Evolutionary conservation across 1,284 basidiomycete genomes (phyloP).

Genomic region (Cryptococcus wingfieldii): DNA sequence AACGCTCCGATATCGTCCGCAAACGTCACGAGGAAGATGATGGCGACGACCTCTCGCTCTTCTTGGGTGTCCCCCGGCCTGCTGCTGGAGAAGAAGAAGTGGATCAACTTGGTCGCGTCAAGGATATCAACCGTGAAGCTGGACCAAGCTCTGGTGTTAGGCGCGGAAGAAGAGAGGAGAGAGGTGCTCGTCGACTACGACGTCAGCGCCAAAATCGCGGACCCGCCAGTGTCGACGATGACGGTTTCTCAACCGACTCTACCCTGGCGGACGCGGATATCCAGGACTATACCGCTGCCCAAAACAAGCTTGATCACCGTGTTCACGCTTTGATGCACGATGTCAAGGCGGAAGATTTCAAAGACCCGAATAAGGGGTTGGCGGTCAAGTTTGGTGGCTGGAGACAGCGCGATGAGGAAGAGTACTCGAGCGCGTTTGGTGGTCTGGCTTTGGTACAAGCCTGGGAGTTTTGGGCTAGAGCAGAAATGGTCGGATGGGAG

Average conservation of each 20-base stretch:
- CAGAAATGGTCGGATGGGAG: conserved; percentile 84
- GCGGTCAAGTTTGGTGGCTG: conserved; percentile 71
- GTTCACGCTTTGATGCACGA: conserved; percentile 63
- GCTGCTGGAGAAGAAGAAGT: conserved; percentile 45
- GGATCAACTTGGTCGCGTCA: conserved; percentile 62
- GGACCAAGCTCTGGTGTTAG: conserved; percentile 52
- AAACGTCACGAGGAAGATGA: conserved; percentile 67
- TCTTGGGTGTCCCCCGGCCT: conserved; percentile 59
- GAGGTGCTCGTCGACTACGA: conserved; percentile 51
- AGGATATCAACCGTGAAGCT: conserved; percentile 22
- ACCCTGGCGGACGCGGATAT: conserved; percentile 62
- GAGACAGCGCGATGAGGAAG: conserved; percentile 71
- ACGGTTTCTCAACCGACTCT: conserved; percentile 82
- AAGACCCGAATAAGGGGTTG: conserved; percentile 70
- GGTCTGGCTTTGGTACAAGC: conserved; percentile 81
- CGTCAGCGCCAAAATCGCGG: conserved; percentile 51
- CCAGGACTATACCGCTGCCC: conserved; percentile 65
- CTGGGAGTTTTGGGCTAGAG: conserved; percentile 92
- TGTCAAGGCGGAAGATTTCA: conserved; percentile 81
- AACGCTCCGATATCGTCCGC: conserved; percentile 66
- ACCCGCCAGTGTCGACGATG: conserved; percentile 54
- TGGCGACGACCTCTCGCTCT: conserved; percentile 71
- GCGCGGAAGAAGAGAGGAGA: conserved; percentile 58
- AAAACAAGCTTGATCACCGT: conserved; percentile 56
- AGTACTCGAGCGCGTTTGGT: conserved; percentile 83